Conservation (phyloP, 2,329 filamentous ascomycete genomes). For the Polytolypa hystricis region DNA sequence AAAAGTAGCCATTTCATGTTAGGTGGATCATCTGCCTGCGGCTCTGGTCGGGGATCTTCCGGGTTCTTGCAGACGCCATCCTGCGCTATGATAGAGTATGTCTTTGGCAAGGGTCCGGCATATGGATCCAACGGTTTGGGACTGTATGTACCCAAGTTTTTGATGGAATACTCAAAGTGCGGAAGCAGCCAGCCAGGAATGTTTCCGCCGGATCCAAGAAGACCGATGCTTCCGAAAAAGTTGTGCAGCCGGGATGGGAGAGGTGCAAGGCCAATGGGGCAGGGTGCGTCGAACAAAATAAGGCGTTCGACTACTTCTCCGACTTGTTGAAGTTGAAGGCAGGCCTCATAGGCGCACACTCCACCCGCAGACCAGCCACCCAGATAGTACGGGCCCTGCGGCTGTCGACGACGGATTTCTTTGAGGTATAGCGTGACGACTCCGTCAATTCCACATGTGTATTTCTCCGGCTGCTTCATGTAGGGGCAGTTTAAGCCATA, state of each 20-base stretch:
- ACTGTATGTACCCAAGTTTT: slow-evolving; percentile 36
- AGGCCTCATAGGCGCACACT: slow-evolving; percentile 43
- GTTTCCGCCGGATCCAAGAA: slow-evolving; percentile 37
- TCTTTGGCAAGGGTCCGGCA: slow-evolving; percentile 8
- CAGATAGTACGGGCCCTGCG: slow-evolving; percentile 47
- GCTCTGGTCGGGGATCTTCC: slow-evolving; percentile 2
- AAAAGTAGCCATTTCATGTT: slow-evolving; percentile 9
- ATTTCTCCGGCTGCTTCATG: slow-evolving; percentile 58
- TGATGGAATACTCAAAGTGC: slow-evolving; percentile 41
- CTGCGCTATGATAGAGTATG: background rate
- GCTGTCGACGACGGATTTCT: slow-evolving; percentile 61
- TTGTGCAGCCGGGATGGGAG: slow-evolving; percentile 46
- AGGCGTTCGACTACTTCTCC: slow-evolving; percentile 41
- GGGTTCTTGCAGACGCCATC: slow-evolving; percentile 8
- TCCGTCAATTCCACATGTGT: slow-evolving; percentile 53
- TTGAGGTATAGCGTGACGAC: slow-evolving; percentile 54
- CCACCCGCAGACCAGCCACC: slow-evolving; percentile 46
- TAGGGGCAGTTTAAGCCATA: slow-evolving; percentile 57
- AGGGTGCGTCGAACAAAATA: slow-evolving; percentile 44
- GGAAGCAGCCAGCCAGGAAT: slow-evolving; percentile 40
- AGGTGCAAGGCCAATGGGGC: slow-evolving; percentile 48
- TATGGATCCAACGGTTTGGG: slow-evolving; percentile 14
- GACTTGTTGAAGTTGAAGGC: slow-evolving; percentile 37
- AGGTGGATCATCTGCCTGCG: slow-evolving; percentile 3
- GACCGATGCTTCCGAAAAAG: slow-evolving; percentile 37